Evolutionary conservation across 768 basidiomycete species (phyloP), one percentile per base, ranked within the genome.

Genomic region (Infundibulicybe gibba): DNA sequence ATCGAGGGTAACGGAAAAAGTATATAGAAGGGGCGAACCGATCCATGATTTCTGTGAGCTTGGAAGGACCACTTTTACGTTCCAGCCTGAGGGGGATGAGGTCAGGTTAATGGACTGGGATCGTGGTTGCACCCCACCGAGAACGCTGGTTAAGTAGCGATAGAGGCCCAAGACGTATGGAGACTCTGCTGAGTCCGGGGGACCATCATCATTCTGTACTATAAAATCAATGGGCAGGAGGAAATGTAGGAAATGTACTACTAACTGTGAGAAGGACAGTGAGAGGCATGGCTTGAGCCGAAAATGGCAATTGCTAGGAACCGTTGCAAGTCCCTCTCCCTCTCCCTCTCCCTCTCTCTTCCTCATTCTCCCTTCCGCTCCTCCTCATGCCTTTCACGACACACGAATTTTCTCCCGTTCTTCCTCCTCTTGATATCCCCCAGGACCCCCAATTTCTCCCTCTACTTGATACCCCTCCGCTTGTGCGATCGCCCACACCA

Each of bases 11-110:
- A 21, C 39, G 32, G n/a, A 40, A 35, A 30, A n/a, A 25, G 20
- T 15, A 32, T 38, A 34, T 19, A 20, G 20, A 47, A 21, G 16
- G 39, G 34, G 59, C 72, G 44, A 49, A 87, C 90, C 90, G 31
- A 93, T 90, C 90, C 90, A 93, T 32, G 87, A 89, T 61, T 89
- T 90, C 60, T 93, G 90, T 9, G 84, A 72, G 54, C 81, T 87
- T 12, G 88, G 88, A 19, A 90, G 68, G 45, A 90, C 85, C 13
- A 90, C 90, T 58, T 80, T 85, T 33, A 91, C 86, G 55, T 87
- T 71, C 84, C 85, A 90, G 12, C 84, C 88, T 86, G 51, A 20
- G 25, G n/a, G 34, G 41, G 12, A 40, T 17, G 37, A 32, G 75
- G 69, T 48, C 70, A 76, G 9, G 79, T 79, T 19, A 81, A 59